A percentile compares a stretch with the other conserved stretches of the same genome.
Evolutionary conservation across 176 grass and related monocot species (phyloP).

Genomic region (Zoysia pacifica): DNA sequence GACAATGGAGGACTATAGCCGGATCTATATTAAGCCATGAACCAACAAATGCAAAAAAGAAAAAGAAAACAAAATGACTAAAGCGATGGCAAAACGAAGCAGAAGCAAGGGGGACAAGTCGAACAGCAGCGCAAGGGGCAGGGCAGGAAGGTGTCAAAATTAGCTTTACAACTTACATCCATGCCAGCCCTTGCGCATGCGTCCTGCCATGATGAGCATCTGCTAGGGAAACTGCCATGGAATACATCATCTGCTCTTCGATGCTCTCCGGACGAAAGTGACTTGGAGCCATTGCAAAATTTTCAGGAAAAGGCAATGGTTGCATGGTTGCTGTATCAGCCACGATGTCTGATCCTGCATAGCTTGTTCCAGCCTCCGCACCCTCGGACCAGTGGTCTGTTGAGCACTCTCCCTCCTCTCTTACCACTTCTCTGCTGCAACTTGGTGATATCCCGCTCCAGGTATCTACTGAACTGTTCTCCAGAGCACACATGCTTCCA

Average conservation of each 20-base stretch:
- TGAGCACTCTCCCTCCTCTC: constrained; percentile 84
- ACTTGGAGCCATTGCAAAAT: constrained; percentile 51
- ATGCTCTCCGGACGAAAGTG: constrained; percentile 74
- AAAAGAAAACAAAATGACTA: constrained; percentile 49
- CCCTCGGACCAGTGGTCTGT: constrained; percentile 84
- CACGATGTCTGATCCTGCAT: constrained; percentile 73
- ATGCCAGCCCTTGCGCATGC: constrained; percentile 66
- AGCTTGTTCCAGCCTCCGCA: constrained; percentile 71
- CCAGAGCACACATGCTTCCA: constrained; percentile 39
- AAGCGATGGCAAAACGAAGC: constrained; percentile 43
- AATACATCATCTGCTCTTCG: constrained; percentile 98
- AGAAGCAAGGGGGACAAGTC: constrained; percentile 17
- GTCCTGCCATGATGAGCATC: constrained; percentile 76
- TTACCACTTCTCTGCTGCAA: constrained; percentile 57
- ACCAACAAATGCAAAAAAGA: constrained; percentile 49
- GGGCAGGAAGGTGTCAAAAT: constrained; percentile 47
- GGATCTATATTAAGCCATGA: constrained; percentile 53
- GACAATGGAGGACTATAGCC: constrained; percentile 71
- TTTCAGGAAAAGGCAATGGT: constrained; percentile 45
- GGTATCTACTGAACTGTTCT: constrained; percentile 55
- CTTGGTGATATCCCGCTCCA: constrained; percentile 64
- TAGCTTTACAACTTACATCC: constrained; percentile 64
- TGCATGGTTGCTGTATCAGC: constrained; percentile 48
- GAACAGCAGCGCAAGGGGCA: constrained; percentile 24
- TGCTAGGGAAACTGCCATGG: constrained; percentile 81